Evolutionary conservation across 345 rosid genomes (phyloP).

Genomic region (Lenwebbia sp.): DNA sequence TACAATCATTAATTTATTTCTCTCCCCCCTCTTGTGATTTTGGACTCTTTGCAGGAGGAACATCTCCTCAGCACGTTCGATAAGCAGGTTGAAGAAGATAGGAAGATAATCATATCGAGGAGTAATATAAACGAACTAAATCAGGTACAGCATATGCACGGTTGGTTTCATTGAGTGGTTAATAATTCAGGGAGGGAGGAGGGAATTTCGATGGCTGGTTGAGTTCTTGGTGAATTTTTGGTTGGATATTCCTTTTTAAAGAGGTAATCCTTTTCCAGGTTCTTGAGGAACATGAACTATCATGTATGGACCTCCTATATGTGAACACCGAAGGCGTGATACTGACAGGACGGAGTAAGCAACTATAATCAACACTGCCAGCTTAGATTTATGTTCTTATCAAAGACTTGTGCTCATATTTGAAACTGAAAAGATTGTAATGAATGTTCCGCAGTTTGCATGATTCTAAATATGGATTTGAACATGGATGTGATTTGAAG

Average conservation of each 20-base stretch:
- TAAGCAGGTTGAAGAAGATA: constrained; percentile 90
- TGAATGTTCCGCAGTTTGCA: background rate
- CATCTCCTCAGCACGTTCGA: constrained; percentile 55
- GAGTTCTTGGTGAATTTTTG: background rate
- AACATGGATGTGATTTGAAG: background rate
- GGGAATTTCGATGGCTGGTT: background rate
- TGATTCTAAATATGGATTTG: background rate
- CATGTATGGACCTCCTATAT: constrained; percentile 63
- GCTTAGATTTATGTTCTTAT: background rate
- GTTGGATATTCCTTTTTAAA: background rate
- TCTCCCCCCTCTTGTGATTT: background rate
- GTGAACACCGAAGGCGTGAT: constrained; percentile 75
- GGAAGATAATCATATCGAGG: constrained; percentile 69
- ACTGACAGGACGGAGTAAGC: constrained; percentile 78
- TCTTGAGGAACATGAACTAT: constrained; percentile 84
- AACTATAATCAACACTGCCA: background rate
- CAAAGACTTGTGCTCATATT: background rate
- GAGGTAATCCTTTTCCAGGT: constrained; percentile 35
- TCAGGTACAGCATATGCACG: constrained; percentile 30
- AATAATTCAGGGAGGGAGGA: background rate
- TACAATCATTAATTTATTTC: background rate
- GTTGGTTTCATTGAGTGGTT: background rate
- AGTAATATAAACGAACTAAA: constrained; percentile 78
- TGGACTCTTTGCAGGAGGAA: constrained; percentile 55
- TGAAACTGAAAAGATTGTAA: background rate